Base-by-base conservation (phyloP, 495 filamentous ascomycete genomes). In the Penicillium goetzii region DNA sequence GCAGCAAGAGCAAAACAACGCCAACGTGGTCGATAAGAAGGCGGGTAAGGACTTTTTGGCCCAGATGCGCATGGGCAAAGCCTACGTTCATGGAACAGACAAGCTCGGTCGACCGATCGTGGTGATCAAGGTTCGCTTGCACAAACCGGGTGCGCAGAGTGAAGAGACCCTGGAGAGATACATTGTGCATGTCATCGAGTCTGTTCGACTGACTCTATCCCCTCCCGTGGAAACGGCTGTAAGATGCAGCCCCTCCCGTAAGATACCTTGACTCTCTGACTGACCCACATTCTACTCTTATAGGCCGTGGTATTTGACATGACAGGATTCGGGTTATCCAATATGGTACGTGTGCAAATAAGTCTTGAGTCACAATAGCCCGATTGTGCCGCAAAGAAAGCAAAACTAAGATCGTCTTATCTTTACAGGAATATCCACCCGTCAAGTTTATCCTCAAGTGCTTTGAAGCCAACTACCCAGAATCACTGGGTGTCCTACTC, bases 391-490 rank as follows among this genome's bases (percentile, higher is more conserved):
- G 3, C 8, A 33, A 28, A 8, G 1, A 10, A 19, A 11, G 2
- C 10, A 14, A 21, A 15, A 19, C 23, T 23, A 32, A 40, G 3
- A 14, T 45, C 1, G 25, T 67, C 14, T 49, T n/a, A 6, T 19
- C 4, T 2, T n/a, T n/a, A 30, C 45, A 92, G 90, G 93, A 97
- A 72, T 97, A 96, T 74, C 84, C 89, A 0, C 92, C 93, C 0
- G 90, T 97, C 25, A 97, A 92, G 71, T 97, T 96, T 78, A 93
- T 97, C 82, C 92, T 97, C 77, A 92, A 92, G 76, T 93, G 90
- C 73, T 96, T 97, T 70, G 93, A 97, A 79, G 92, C 90, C 25
- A 96, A 96, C 74, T 97, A 97, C 71, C 93, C 93, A 12, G 93
- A 97, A 72, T 89, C 80, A 53, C 81, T 97, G 1, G 93, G 92